Evolutionary conservation across 495 filamentous ascomycete genomes (phyloP), one percentile per base, ranked within the genome.

Genomic region (Peziza echinospora): DNA sequence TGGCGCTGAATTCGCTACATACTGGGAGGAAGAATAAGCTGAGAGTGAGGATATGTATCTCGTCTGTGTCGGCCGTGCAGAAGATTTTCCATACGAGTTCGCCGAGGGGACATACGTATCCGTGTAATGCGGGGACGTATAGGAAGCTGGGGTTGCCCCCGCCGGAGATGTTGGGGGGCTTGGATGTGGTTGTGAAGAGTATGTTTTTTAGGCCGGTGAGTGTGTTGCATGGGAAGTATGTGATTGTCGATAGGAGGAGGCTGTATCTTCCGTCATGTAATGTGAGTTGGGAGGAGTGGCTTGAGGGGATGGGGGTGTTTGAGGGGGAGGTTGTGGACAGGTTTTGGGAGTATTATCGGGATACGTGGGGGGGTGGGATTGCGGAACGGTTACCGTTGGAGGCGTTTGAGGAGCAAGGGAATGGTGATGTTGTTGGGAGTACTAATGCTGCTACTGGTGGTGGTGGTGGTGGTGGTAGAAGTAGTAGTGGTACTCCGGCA

Each of bases 181-280:
- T 85, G 10, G 69, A 81, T 34, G 49, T 85, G 24, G 56, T 65
- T 3, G 69, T 82, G 40, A 82, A 80, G 62, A 78, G 71, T 56
- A 61, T 81, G 25, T 85, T 84, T 60, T 68, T 82, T 45, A 62
- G 71, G 3, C 80, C 80, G 2, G 76, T 85, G 53, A 79, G 76
- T 47, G 73, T 84, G 1, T 76, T 84, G 68, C 80, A 84, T 53
- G 73, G 78, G 2, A 85, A 85, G 55, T 83, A 77, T 50, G 65
- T 81, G 41, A 68, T 85, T 43, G 60, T 84, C 11, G 80, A 85
- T 53, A 65, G 77, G 7, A 54, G 66, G 26, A 65, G 53, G 1
- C 74, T 73, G 2, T 68, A 72, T 28, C 55, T 83, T 9, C 78
- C 77, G 0, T 79, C 75, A 52, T 78, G 75, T 53, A 85, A 85